Evolutionary conservation across 1,284 basidiomycete genomes (phyloP), one percentile per base, ranked within the genome.

Genomic region (Rhodotorula sp.): DNA sequence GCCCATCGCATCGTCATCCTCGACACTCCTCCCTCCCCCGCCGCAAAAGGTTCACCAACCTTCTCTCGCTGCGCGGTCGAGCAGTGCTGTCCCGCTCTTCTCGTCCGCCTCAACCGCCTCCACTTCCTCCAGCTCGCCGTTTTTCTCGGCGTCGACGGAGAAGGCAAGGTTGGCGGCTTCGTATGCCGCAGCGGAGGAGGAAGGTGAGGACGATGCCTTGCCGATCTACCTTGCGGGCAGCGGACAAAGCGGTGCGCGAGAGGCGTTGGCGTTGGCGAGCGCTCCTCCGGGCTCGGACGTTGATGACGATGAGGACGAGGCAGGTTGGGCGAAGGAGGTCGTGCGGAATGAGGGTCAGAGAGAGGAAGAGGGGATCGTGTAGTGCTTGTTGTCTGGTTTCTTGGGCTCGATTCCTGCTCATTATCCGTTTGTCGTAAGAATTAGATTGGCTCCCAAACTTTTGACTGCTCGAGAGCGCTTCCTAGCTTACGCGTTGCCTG

Each of bases 151-250:
- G 19, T 19, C 30, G 32, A 6, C n/a, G n/a, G 44, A 34, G 29
- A 64, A 66, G 32, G 53, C 55, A 8, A 68, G 59, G 7, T 53
- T 64, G 10, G 65, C 64, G 9, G 51, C 27, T 24, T 60, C 44
- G 46, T 53, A 64, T 44, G 63, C 53, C n/a, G 59, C 56, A 7
- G 49, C 52, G 0, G 56, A 27, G 1, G 58, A 34, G 8, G 62
- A 27, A 0, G 64, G 44, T 4, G 66, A 56, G 10, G 61, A 62
- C 30, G 67, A 55, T 20, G 54, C 44, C 8, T 34, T 71, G 19
- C 70, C 70, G 30, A 30, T 53, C 29, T 72, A 72, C 56, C 59
- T 61, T 22, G 58, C 56, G 2, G 62, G 46, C 27, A 52, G 39
- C 46, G 39, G 32, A 44, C 39, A 44, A 44, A 44, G 39, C 20